Evolutionary conservation across 768 basidiomycete genomes (phyloP).

Genomic region (Suillus weaverae): DNA sequence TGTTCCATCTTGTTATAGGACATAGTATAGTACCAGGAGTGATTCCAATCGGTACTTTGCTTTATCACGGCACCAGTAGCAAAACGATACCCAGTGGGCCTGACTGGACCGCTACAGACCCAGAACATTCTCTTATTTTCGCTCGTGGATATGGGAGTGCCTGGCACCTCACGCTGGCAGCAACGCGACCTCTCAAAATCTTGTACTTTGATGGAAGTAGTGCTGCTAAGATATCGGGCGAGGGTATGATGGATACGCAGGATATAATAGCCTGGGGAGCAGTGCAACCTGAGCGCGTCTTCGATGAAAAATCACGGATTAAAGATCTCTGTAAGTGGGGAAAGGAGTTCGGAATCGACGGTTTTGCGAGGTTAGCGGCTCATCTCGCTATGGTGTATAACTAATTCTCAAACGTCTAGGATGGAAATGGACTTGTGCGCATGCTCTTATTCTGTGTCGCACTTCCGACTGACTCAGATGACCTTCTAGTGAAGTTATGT

Average conservation of each 20-base stretch:
- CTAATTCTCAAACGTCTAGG: constrained; percentile 20
- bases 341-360: constrained; percentile 31
- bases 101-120: constrained; percentile 37
- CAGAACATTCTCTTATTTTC: constrained; percentile 40
- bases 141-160: constrained; percentile 21
- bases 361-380: constrained; percentile 28
- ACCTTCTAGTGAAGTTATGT: constrained; percentile 43
- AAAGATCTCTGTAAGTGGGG: constrained; percentile 36
- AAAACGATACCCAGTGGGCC: constrained; percentile 26
- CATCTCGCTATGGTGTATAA: not conserved
- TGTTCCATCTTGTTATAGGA: constrained; percentile 15
- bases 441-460: not conserved
- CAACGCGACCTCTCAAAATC: constrained; percentile 30
- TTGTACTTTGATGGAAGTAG: constrained; percentile 35
- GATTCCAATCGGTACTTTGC: constrained; percentile 35
- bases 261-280: constrained; percentile 36
- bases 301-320: constrained; percentile 28
- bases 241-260: constrained; percentile 37
- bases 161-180: constrained; percentile 32
- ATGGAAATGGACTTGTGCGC: constrained; percentile 54
- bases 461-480: not conserved
- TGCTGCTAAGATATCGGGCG: constrained; percentile 27
- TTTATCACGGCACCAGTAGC: constrained; percentile 33
- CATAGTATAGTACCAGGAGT: constrained; percentile 34
- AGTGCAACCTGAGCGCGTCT: constrained; percentile 15